A percentile compares a stretch with the other conserved stretches of the same genome.
Conservation (phyloP, 1,284 basidiomycete species). For the Schizopora paradoxa region DNA sequence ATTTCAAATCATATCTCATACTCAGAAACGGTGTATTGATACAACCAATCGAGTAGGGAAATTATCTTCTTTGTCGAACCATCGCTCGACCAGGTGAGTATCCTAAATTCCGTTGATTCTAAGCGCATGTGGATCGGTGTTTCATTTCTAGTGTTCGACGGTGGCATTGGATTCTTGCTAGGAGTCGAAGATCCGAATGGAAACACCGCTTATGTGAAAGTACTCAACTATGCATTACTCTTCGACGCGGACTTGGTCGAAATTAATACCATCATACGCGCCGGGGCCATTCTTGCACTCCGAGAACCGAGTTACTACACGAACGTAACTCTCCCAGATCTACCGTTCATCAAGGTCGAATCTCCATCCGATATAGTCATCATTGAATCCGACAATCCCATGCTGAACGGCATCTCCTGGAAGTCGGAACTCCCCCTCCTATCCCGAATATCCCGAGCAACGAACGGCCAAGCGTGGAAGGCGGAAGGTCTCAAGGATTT, state of each 20-base stretch:
- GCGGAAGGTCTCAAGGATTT: conserved; percentile 5
- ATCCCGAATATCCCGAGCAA: too few species aligned
- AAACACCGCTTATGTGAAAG: conserved; percentile 20
- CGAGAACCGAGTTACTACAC: conserved; percentile 31
- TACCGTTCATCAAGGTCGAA: conserved; percentile 29
- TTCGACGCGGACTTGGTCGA: conserved; percentile 20
- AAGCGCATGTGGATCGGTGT: too few species aligned
- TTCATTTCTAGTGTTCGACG: not conserved
- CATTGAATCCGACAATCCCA: conserved; percentile 10
- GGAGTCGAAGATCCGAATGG: conserved; percentile 30
- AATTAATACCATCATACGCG: conserved; percentile 27
- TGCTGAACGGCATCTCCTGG: not conserved
- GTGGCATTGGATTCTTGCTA: conserved; percentile 12
- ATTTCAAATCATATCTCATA: too few species aligned
- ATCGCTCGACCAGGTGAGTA: too few species aligned
- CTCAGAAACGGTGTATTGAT: too few species aligned
- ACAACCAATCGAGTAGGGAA: too few species aligned
- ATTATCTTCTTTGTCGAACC: too few species aligned
- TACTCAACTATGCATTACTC: conserved; percentile 28
- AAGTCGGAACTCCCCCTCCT: too few species aligned
- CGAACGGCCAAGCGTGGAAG: conserved; percentile 3
- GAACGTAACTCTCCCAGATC: conserved; percentile 14
- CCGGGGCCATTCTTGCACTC: conserved; percentile 28
- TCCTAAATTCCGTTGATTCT: too few species aligned
- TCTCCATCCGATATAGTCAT: conserved; percentile 28